Evolutionary conservation across 2,329 filamentous ascomycete genomes (phyloP), one percentile per base, ranked within the genome.

Genomic region (Didymella exigua): DNA sequence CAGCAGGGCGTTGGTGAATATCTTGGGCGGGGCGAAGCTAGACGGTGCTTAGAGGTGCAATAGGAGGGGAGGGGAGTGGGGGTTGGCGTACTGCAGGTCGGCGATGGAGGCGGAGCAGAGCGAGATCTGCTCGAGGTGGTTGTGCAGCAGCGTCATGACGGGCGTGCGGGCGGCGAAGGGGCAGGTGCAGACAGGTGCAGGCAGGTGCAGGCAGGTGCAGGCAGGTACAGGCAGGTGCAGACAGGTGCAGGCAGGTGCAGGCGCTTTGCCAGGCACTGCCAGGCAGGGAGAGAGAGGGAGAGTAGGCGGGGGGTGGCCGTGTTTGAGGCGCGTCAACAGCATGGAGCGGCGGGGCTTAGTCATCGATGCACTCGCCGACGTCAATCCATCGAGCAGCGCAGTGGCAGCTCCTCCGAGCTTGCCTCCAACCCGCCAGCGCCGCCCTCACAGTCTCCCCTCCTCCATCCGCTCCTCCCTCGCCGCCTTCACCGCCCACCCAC

Each of bases 1-100:
- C 43, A 98, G 86, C 33, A 99, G 84, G 29, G 95, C 92, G 74
- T 96, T 97, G 64, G 93, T 95, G 78, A 98, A 99, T 70, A 95
- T 92, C 69, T 91, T 96, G n/a, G 93, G 91, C 2, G 86, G 86
- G 34, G 91, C 91, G 67, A 98, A 98, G 29, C 91, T 96, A 70
- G 50, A 56, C 48, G 59, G 34, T 59, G 62, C 66, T 59, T 63
- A 61, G 59, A 27, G 47, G 34, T 9, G 24, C 33, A 36, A 18
- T 36, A 21, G 16, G 14, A 10, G 14, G 5, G 16, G 14, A 10
- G 14, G 5, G 30, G 14, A 46, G 16, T 37, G 18, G 44, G 18
- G 29, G 27, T n/a, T 13, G n/a, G 65, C 74, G 26, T 65, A 77
- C 73, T 78, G 74, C 19, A 82, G 67, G 29, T 80, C 77, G 43